phyloP scores from a whole-genome alignment of 768 basidiomycete species.

The Calocybe gangraenosa region DNA sequence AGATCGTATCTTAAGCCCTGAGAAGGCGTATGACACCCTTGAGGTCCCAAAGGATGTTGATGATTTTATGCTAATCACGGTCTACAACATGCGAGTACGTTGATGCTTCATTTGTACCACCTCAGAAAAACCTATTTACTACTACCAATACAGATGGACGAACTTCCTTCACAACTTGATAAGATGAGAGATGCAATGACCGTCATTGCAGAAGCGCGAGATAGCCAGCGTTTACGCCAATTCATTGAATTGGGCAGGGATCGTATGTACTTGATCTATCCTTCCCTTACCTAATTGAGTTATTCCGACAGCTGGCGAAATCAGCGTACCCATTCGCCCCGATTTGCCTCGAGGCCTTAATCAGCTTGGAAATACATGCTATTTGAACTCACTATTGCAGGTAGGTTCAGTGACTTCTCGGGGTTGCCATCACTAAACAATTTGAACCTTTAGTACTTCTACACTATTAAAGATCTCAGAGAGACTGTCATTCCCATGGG shows the following conservation, averaged over 20 bases:
- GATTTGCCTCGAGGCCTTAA: constrained; percentile 85
- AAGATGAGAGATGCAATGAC: constrained; percentile 69
- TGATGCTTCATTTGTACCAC: background rate
- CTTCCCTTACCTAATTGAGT: constrained; percentile 1
- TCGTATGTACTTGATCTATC: constrained; percentile 49
- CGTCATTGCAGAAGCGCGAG: constrained; percentile 70
- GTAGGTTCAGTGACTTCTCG: constrained; percentile 28
- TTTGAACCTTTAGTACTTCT: constrained; percentile 69
- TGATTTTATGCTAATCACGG: constrained; percentile 72
- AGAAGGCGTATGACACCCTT: constrained; percentile 66
- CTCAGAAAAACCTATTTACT: constrained; percentile 8
- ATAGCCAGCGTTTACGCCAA: constrained; percentile 66
- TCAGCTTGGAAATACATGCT: constrained; percentile 87
- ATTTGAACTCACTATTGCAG: constrained; percentile 76
- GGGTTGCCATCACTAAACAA: background rate
- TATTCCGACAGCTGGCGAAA: constrained; percentile 55
- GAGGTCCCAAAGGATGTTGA: constrained; percentile 70
- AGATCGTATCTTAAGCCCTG: constrained; percentile 58
- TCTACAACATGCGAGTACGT: constrained; percentile 67
- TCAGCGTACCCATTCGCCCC: constrained; percentile 42
- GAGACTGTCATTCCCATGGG: constrained; percentile 65
- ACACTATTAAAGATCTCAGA: constrained; percentile 89
- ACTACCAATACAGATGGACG: constrained; percentile 56
- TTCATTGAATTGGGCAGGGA: constrained; percentile 66
- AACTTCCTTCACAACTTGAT: constrained; percentile 61